phyloP scores from a whole-genome alignment of 768 basidiomycete genomes.

The Tephrocybe sp. region DNA sequence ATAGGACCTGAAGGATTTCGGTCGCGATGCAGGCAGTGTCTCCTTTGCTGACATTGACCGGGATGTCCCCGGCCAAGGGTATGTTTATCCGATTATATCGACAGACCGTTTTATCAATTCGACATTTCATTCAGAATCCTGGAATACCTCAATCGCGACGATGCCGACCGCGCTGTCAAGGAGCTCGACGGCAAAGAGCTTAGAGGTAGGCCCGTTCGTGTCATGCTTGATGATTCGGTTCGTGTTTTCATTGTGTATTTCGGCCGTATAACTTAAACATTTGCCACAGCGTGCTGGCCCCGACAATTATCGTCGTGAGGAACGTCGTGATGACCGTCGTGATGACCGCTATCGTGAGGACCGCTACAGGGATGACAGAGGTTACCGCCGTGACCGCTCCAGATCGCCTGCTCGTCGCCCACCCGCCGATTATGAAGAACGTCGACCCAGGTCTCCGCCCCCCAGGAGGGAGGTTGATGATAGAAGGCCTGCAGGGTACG shows the following conservation, averaged over 20 bases:
- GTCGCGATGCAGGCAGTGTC: slow-evolving; percentile 89
- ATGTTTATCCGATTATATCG: slow-evolving; percentile 19
- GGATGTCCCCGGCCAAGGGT: slow-evolving; percentile 86
- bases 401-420: slow-evolving; percentile 71
- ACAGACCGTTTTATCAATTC: not conserved
- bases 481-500: slow-evolving; percentile 89
- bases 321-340: slow-evolving; percentile 60
- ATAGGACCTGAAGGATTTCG: slow-evolving; percentile 98
- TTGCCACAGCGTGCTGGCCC: slow-evolving; percentile 54
- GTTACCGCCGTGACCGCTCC: slow-evolving; percentile 76
- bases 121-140: slow-evolving; percentile 57
- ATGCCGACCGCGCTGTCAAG: slow-evolving; percentile 91
- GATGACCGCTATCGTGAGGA: slow-evolving; percentile 62
- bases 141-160: slow-evolving; percentile 84
- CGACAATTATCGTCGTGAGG: slow-evolving; percentile 77
- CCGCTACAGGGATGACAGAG: slow-evolving; percentile 52
- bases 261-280: slow-evolving; percentile 6
- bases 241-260: slow-evolving; percentile 19
- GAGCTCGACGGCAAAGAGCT: slow-evolving; percentile 85
- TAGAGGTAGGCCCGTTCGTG: slow-evolving; percentile 76
- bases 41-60: slow-evolving; percentile 95
- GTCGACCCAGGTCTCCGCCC: slow-evolving; percentile 80
- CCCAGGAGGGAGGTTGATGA: slow-evolving; percentile 80
- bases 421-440: slow-evolving; percentile 62
- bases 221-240: slow-evolving; percentile 63